Conservation (phyloP, 352 stramenopile genomes). For the Pythium brachiatum region DNA sequence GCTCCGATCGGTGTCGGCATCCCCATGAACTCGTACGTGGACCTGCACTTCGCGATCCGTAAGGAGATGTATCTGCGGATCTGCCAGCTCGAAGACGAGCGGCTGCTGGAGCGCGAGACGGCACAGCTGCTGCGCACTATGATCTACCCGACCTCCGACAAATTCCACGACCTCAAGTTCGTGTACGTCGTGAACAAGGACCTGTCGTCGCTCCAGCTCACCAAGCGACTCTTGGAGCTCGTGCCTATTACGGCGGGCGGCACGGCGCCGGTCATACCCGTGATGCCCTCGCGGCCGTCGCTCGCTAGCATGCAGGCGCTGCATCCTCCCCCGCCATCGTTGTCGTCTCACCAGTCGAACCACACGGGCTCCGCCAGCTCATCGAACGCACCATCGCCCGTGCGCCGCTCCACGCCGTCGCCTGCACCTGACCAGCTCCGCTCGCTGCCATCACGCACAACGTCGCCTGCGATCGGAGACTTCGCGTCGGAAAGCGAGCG, state of each 20-base stretch:
- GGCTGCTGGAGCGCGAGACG: conserved; percentile 60
- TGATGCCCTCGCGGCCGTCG: conserved; percentile 24
- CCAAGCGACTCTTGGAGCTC: conserved; percentile 72
- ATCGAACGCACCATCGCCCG: conserved; percentile 16
- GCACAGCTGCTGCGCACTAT: conserved; percentile 71
- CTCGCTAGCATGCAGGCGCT: conserved; percentile 5
- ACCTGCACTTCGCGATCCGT: conserved; percentile 81
- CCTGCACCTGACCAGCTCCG: conserved; percentile 1
- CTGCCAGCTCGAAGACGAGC: conserved; percentile 73
- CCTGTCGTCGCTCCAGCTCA: conserved; percentile 65
- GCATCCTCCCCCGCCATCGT: conserved; percentile 2
- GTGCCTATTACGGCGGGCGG: conserved; percentile 42
- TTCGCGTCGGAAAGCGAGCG: conserved; percentile 1
- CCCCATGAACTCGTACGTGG: conserved; percentile 78
- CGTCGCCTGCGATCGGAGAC: conserved; percentile 10
- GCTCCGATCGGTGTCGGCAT: conserved; percentile 26
- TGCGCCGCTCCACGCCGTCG: conserved; percentile 6
- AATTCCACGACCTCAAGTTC: conserved; percentile 87
- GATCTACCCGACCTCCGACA: conserved; percentile 80
- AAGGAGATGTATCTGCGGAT: conserved; percentile 88
- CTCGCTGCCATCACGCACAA: conserved; percentile 3
- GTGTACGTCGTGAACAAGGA: conserved; percentile 89
- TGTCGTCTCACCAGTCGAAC: conserved; percentile 2
- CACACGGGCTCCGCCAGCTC: conserved; percentile 13
- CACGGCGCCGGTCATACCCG: conserved; percentile 32